These are phyloP conservation scores for Effrenium voratum DNA, from an alignment of 73 alveolate genomes.

Conservation along the genomic window DNA sequence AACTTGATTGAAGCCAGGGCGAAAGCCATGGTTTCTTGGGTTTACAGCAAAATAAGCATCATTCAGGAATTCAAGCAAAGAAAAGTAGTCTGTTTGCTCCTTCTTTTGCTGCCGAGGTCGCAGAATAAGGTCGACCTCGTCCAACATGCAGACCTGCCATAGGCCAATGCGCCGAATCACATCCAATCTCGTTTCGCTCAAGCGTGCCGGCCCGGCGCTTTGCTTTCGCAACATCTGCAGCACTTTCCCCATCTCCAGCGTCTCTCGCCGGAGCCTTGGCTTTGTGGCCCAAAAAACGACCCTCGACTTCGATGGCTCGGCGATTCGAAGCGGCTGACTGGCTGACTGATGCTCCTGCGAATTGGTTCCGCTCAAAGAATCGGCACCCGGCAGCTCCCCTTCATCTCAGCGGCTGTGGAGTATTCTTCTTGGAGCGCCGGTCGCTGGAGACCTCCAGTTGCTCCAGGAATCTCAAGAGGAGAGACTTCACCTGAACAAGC, in stretches of 20 bases:
- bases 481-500: slow-evolving; percentile 53
- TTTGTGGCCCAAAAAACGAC: too few relatives aligned
- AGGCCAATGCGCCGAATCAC: background rate
- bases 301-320: too few relatives aligned
- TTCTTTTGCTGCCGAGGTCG: background rate
- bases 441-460: slow-evolving; percentile 86
- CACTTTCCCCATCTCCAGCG: slow-evolving; percentile 88
- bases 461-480: slow-evolving; percentile 79
- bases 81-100: too few relatives aligned
- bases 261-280: slow-evolving; percentile 73
- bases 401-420: slow-evolving; percentile 71
- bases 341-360: too few relatives aligned
- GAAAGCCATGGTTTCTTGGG: too few relatives aligned
- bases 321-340: too few relatives aligned
- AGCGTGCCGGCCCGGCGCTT: slow-evolving; percentile 23
- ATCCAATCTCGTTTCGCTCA: background rate
- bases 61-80: too few relatives aligned
- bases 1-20: too few relatives aligned
- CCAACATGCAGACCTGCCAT: slow-evolving; percentile 80
- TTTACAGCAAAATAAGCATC: too few relatives aligned
- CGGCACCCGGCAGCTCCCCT: too few relatives aligned
- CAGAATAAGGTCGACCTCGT: slow-evolving; percentile 74
- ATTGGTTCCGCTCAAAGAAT: too few relatives aligned
- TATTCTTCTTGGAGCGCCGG: slow-evolving; percentile 86
- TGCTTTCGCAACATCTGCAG: slow-evolving; percentile 77